Conservation (phyloP, 176 grass and related monocot genomes). For the Phyllostachys edulis region DNA sequence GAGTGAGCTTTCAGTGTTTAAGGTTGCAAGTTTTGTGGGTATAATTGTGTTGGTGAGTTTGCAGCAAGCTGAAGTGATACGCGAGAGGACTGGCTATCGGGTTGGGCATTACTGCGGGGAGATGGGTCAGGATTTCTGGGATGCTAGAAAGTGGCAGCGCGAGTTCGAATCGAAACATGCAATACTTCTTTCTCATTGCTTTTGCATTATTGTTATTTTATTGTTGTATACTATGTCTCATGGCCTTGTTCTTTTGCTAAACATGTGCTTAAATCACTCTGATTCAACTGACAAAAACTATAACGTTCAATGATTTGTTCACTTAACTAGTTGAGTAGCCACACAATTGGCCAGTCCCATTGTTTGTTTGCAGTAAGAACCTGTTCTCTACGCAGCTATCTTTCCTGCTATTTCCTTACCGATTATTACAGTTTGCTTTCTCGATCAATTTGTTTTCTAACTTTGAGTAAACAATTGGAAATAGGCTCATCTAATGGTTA, state of each 20-base stretch:
- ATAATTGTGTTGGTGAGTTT: conserved; percentile 31
- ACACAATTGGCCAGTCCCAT: background rate
- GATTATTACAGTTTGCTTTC: background rate
- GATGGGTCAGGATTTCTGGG: conserved; percentile 99
- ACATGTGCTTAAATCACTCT: background rate
- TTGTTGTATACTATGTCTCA: background rate
- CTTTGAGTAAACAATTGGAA: background rate
- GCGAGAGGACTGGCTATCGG: conserved; percentile 68
- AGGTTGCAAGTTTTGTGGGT: conserved; percentile 4
- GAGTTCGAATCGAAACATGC: conserved; percentile 97
- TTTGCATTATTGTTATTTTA: background rate
- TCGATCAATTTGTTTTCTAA: background rate
- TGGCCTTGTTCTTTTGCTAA: background rate
- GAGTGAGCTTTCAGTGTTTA: background rate
- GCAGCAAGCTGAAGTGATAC: conserved; percentile 98
- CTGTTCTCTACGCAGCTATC: background rate
- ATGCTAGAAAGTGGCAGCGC: conserved; percentile 87
- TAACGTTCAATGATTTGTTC: background rate
- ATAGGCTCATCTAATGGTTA: background rate
- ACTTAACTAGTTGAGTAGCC: background rate
- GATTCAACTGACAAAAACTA: background rate
- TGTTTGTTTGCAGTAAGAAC: background rate
- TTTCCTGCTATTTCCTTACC: too few relatives aligned
- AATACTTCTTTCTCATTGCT: conserved; percentile 25
- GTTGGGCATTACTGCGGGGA: conserved; percentile 98